These are phyloP conservation scores for Botrytis byssoidea DNA, from an alignment of 2,329 filamentous ascomycete genomes.

Conservation along the genomic window DNA sequence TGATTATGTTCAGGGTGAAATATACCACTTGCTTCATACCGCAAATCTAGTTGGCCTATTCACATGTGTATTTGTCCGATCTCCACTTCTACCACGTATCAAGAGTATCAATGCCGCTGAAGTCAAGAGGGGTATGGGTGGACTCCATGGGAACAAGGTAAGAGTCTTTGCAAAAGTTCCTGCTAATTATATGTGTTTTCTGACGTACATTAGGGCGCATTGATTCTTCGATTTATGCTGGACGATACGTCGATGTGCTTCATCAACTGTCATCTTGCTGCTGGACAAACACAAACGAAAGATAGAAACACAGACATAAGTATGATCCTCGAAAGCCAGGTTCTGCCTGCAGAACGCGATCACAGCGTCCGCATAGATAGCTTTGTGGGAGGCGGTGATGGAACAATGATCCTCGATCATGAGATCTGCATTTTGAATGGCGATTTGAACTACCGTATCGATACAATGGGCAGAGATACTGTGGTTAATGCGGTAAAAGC, in stretches of 20 bases:
- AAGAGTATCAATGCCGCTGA: constrained; percentile 75
- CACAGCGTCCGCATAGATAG: constrained; percentile 67
- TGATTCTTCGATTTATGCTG: constrained; percentile 86
- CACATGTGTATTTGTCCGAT: constrained; percentile 91
- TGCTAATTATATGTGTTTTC: not conserved
- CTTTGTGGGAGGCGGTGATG: constrained; percentile 90
- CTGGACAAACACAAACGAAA: constrained; percentile 85
- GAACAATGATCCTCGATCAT: constrained; percentile 91
- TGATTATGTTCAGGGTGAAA: constrained; percentile 75
- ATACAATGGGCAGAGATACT: constrained; percentile 91
- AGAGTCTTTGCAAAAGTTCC: not conserved
- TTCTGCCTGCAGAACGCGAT: constrained; percentile 72
- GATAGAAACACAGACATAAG: constrained; percentile 91
- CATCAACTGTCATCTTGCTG: constrained; percentile 94
- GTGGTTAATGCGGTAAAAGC: constrained; percentile 82
- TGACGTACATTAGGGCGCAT: constrained; percentile 59
- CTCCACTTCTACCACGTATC: constrained; percentile 72
- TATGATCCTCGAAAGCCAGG: constrained; percentile 76
- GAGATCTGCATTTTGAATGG: constrained; percentile 97
- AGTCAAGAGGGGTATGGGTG: constrained; percentile 94
- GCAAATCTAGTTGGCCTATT: constrained; percentile 91
- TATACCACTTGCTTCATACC: constrained; percentile 85
- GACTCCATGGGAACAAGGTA: constrained; percentile 89
- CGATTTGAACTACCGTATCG: constrained; percentile 96
- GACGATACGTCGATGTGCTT: constrained; percentile 96